A percentile compares a stretch with the other conserved stretches of the same genome.
Conservation (phyloP, 352 stramenopile species). For the Phytophthora cactorum region DNA sequence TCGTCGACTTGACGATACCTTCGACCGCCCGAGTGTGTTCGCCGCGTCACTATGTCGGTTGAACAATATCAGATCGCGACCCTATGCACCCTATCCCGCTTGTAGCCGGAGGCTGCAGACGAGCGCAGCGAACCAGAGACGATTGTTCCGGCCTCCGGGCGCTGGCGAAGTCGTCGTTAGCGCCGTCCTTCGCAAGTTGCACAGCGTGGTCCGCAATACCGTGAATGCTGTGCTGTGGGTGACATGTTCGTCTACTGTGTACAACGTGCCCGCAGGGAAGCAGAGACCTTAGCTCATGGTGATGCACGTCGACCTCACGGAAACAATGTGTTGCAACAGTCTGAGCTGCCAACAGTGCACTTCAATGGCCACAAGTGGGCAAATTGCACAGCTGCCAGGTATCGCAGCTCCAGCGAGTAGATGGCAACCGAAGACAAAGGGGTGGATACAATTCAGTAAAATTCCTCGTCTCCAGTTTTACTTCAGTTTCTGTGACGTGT, state of each 20-base stretch:
- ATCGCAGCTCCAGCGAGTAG: neutral
- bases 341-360: neutral
- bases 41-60: conserved; percentile 31
- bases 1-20: conserved; percentile 18
- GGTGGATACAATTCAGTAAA: neutral
- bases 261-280: neutral
- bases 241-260: conserved; percentile 3
- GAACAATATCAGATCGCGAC: conserved; percentile 14
- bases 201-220: conserved; percentile 10
- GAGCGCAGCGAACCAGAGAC: conserved; percentile 1
- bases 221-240: conserved; percentile 7
- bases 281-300: neutral
- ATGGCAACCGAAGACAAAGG: too few relatives aligned
- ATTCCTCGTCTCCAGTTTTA: neutral
- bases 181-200: neutral
- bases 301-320: conserved; percentile 4
- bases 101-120: conserved; percentile 14
- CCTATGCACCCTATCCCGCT: conserved; percentile 1
- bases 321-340: conserved; percentile 4
- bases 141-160: conserved; percentile 17
- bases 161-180: neutral
- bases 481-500: conserved; percentile 44
- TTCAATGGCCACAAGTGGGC: neutral
- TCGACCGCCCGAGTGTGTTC: conserved; percentile 15
- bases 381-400: neutral